Base-by-base conservation (phyloP, 768 basidiomycete species). In the Candolleomyces eurysporus region DNA sequence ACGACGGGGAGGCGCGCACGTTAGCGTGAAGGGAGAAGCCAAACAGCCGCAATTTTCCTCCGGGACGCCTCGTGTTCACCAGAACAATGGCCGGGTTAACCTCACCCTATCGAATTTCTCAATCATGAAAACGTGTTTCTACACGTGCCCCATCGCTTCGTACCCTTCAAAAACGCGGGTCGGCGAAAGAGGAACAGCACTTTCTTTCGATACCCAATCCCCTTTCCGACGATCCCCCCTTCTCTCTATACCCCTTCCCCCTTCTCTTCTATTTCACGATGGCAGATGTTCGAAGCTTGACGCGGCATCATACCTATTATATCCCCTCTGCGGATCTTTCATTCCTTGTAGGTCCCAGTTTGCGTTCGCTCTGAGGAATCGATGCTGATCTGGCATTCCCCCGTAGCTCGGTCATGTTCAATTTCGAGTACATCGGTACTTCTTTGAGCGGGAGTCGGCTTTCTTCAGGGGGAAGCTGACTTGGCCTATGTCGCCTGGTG, bases 371-470 rank as follows among this genome's bases (percentile, higher is more conserved):
- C 9, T 5, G 4, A 21, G 14, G 21, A 17, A 50, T 52, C 39
- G 21, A 48, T 40, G 42, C 32, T 39, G 11, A 43, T 48, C 8
- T 49, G 39, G 46, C 40, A 48, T 58, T 36, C 40, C 45, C n/a
- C 16, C 11, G 21, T 57, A 89, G 88, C 83, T 84, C 16, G 84
- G 86, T 52, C 79, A 85, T 58, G 70, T 76, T 4, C 72, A 82
- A 0, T 90, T 86, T 63, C 74, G 81, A 0, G 77, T 90, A 0
- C 87, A 89, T 61, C 77, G 82, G 0, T 84, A 82, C 48, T 88
- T 89, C 53, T 87, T 90, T 43, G 77, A 78, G n/a, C 75, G 88
- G 0, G 87, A 90, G 56, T 88, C 87, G 0, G 54, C 70, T 0
- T 77, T 73, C 32, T 87, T 88, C 68, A 69, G 69, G 10, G 68